Evolutionary conservation across 1,284 basidiomycete genomes (phyloP).

Genomic region (Ustilago bromivora): DNA sequence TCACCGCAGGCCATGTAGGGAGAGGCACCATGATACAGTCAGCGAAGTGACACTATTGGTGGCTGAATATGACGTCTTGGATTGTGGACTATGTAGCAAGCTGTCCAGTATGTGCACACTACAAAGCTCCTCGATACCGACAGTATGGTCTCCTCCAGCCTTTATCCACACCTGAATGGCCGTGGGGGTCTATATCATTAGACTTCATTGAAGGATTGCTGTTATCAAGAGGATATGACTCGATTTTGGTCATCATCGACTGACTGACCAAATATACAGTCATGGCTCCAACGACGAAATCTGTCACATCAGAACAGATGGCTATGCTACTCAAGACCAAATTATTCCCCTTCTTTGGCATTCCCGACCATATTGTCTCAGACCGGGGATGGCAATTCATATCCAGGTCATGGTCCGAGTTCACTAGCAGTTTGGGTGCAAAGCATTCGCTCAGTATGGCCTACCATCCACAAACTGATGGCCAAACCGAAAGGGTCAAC

Average conservation of each 20-base stretch:
- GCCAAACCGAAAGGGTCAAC: no score
- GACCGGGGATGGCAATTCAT: no score
- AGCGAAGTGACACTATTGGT: constrained; percentile 70
- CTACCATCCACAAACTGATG: no score
- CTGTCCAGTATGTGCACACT: constrained; percentile 71
- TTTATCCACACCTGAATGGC: constrained; percentile 66
- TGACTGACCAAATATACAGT: constrained; percentile 68
- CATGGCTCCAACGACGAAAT: constrained; percentile 74
- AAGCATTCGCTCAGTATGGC: no score
- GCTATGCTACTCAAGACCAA: constrained; percentile 50
- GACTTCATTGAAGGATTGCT: constrained; percentile 72
- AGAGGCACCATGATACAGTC: constrained; percentile 2
- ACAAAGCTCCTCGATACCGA: constrained; percentile 64
- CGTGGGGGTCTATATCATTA: constrained; percentile 72
- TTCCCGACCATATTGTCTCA: no score
- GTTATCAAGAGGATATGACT: constrained; percentile 63
- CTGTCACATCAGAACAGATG: constrained; percentile 59
- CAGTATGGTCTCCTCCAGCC: constrained; percentile 70
- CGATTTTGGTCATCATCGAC: constrained; percentile 67
- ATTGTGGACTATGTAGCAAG: constrained; percentile 69
- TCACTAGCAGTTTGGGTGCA: no score
- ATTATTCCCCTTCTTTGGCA: no score
- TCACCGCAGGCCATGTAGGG: constrained; percentile 11
- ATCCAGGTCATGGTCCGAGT: no score
- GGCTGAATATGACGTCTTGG: constrained; percentile 64